Percentiles rank a stretch among this genome's conserved stretches.
These are phyloP conservation scores for Aspergillus novofumigatus DNA, from an alignment of 2,329 filamentous ascomycete genomes.

Conservation along the genomic window DNA sequence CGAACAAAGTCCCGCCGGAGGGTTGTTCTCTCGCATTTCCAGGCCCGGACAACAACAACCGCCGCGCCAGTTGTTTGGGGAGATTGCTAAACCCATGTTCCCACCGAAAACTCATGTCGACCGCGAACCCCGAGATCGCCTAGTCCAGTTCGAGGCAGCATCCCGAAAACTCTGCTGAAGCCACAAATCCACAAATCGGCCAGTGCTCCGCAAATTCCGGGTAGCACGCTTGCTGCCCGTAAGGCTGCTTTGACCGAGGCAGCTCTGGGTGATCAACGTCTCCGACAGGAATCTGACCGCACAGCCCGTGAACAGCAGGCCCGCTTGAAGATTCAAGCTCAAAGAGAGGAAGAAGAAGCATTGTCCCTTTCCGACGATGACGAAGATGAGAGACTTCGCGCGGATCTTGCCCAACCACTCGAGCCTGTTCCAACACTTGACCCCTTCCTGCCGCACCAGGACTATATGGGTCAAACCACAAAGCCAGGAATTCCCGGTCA, in stretches of 20 bases:
- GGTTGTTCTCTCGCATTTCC: conserved; percentile 37
- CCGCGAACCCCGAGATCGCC: conserved; percentile 42
- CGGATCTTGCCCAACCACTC: conserved; percentile 41
- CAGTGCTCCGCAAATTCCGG: conserved; percentile 35
- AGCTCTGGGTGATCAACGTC: conserved; percentile 25
- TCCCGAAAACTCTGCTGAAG: conserved; percentile 26
- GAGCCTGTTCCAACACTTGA: conserved; percentile 43
- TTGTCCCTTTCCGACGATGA: conserved; percentile 43
- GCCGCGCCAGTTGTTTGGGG: conserved; percentile 41
- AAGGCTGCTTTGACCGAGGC: conserved; percentile 36
- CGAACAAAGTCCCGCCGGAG: conserved; percentile 35
- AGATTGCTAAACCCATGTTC: conserved; percentile 38
- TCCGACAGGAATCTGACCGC: conserved; percentile 20
- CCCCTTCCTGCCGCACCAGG: conserved; percentile 47
- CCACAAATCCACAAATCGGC: conserved; percentile 33
- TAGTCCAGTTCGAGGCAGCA: conserved; percentile 40
- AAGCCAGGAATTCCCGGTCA: conserved; percentile 48
- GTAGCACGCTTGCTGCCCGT: conserved; percentile 37
- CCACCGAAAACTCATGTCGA: conserved; percentile 29
- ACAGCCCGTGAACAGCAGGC: conserved; percentile 24
- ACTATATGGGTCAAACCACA: conserved; percentile 40
- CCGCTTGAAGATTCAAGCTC: conserved; percentile 28
- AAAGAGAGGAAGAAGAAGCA: conserved; percentile 27
- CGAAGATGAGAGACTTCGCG: conserved; percentile 45
- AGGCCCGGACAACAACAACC: conserved; percentile 25